These are phyloP conservation scores for Dianthus caryophyllus DNA, from an alignment of 148 eudicot species.

Conservation along the genomic window DNA sequence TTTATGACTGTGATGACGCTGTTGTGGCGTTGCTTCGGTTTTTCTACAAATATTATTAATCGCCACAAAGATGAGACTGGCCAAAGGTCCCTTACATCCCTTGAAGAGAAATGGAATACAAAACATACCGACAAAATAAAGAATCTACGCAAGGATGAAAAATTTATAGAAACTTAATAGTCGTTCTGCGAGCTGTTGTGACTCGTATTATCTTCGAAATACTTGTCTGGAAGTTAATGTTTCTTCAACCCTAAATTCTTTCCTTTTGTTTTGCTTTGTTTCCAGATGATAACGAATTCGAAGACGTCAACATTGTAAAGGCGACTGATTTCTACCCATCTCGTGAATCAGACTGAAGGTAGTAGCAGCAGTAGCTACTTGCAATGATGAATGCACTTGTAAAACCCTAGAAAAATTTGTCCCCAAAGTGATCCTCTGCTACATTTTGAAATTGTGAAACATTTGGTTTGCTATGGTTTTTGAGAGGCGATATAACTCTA, in stretches of 20 bases:
- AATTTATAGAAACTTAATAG: neutral
- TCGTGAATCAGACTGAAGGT: conserved; percentile 53
- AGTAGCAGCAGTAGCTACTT: neutral
- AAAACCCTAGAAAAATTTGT: neutral
- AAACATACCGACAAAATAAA: neutral
- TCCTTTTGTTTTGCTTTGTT: conserved; percentile 16
- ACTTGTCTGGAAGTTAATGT: neutral
- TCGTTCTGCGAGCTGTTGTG: neutral
- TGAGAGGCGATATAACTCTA: neutral
- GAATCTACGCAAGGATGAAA: neutral
- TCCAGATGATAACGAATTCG: conserved; percentile 85
- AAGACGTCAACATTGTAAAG: conserved; percentile 70
- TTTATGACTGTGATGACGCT: too few relatives aligned
- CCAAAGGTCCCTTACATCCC: too few relatives aligned
- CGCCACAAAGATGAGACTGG: too few relatives aligned
- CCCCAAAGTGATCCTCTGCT: neutral
- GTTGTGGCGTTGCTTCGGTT: too few relatives aligned
- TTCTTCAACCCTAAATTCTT: neutral
- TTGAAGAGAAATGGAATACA: neutral
- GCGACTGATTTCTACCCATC: conserved; percentile 62
- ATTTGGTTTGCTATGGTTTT: neutral
- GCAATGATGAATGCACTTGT: too few relatives aligned
- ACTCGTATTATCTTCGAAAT: neutral
- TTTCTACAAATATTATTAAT: too few relatives aligned
- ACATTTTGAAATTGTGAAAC: neutral